Conservation (phyloP, 179 eudicot species). For the Beta corolliflora region DNA sequence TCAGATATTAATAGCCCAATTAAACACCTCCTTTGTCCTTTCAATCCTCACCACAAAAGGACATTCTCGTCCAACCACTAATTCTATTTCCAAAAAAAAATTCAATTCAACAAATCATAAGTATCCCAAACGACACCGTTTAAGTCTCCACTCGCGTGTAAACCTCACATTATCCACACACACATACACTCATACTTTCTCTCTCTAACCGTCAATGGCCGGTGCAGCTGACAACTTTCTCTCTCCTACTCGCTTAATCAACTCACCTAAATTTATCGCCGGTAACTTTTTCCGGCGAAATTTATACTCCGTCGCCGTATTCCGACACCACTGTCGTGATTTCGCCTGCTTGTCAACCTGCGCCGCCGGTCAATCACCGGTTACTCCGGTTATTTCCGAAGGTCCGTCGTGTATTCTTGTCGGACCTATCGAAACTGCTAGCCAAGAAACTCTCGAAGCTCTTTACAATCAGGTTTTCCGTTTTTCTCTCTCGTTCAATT, state of each 20-base stretch:
- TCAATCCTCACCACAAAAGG: background rate
- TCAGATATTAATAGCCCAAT: background rate
- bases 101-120: background rate
- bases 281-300: constrained; percentile 4
- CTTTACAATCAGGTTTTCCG: constrained; percentile 84
- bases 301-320: constrained; percentile 30
- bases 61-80: background rate
- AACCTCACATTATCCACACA: constrained; percentile 29
- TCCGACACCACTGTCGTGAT: constrained; percentile 8
- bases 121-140: constrained; percentile 21
- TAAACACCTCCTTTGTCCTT: too few relatives aligned
- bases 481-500: background rate
- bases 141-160: constrained; percentile 12
- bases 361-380: constrained; percentile 27
- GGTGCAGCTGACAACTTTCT: constrained; percentile 23
- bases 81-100: background rate
- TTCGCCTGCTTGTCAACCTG: background rate
- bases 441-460: constrained; percentile 93
- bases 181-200: background rate
- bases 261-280: constrained; percentile 14
- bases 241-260: constrained; percentile 21
- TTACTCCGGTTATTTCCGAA: constrained; percentile 40
- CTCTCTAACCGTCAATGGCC: constrained; percentile 23
- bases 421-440: constrained; percentile 87
- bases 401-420: constrained; percentile 89